phyloP scores from a whole-genome alignment of 805 yeast species.

The Clavispora vitiphila region DNA sequence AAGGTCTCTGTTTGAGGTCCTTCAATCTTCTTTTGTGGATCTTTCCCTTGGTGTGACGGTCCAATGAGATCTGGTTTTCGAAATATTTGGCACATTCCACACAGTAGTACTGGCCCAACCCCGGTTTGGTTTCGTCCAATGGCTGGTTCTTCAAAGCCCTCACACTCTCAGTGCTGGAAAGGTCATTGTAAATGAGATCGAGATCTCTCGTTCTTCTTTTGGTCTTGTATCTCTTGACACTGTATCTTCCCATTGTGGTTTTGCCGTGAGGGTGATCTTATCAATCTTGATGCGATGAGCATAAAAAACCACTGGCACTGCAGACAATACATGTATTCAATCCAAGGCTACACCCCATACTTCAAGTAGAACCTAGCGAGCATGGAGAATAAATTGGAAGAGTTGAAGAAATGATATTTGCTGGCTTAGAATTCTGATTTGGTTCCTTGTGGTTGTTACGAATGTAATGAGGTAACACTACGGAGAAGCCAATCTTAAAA shows the following conservation, averaged over 20 bases:
- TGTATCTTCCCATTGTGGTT: slow-evolving; percentile 71
- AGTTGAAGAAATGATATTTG: too few relatives aligned
- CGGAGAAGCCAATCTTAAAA: too few relatives aligned
- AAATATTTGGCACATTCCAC: slow-evolving; percentile 90
- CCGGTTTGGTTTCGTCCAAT: slow-evolving; percentile 85
- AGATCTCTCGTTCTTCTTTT: slow-evolving; percentile 81
- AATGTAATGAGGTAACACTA: too few relatives aligned
- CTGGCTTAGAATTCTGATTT: too few relatives aligned
- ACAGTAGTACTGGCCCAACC: slow-evolving; percentile 92
- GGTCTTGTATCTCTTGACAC: slow-evolving; percentile 82
- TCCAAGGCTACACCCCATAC: not conserved
- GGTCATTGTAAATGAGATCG: slow-evolving; percentile 76
- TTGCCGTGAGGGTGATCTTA: not conserved
- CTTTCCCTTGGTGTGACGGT: slow-evolving; percentile 68
- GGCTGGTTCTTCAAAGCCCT: slow-evolving; percentile 70
- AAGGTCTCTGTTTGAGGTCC: slow-evolving; percentile 71
- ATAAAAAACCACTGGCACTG: slow-evolving; percentile 1
- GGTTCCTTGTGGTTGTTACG: too few relatives aligned
- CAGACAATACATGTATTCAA: not conserved
- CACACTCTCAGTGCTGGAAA: slow-evolving; percentile 61
- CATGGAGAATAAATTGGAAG: too few relatives aligned
- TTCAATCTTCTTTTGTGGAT: slow-evolving; percentile 84
- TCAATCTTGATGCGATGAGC: slow-evolving; percentile 2
- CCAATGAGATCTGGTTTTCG: slow-evolving; percentile 70
- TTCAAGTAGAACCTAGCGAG: too few relatives aligned